Percentiles rank a stretch among this genome's conserved stretches.
These are phyloP conservation scores for Termitomyces sp. DNA, from an alignment of 768 basidiomycete species.

Conservation along the genomic window DNA sequence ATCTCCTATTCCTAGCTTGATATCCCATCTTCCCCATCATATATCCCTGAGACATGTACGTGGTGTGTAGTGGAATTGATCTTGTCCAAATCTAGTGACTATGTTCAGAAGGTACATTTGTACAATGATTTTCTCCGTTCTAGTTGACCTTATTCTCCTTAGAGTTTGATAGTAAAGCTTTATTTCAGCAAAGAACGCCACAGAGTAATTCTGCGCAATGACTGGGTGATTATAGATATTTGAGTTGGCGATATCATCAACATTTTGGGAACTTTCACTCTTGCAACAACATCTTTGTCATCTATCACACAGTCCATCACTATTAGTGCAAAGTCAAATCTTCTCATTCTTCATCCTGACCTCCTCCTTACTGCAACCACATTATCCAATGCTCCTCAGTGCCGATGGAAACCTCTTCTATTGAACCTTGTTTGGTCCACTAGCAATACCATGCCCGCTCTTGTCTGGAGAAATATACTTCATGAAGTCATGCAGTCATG, in stretches of 20 bases:
- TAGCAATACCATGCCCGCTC: conserved; percentile 55
- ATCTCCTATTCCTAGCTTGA: conserved; percentile 1
- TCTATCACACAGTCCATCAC: conserved; percentile 39
- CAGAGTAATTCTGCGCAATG: conserved; percentile 61
- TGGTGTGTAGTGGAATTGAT: conserved; percentile 53
- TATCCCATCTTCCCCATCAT: conserved; percentile 14
- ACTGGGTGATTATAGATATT: conserved; percentile 69
- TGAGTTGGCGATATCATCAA: conserved; percentile 73
- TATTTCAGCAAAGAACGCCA: conserved; percentile 32
- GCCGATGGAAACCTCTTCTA: conserved; percentile 83
- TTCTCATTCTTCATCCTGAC: conserved; percentile 89
- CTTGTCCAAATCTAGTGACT: conserved; percentile 17
- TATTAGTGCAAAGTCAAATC: conserved; percentile 58
- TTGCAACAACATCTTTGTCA: conserved; percentile 25
- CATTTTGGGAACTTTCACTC: conserved; percentile 46
- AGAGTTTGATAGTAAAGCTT: conserved; percentile 50
- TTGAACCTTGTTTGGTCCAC: conserved; percentile 53
- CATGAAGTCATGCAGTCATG: conserved; percentile 89
- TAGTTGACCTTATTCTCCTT: not conserved
- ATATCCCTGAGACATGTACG: conserved; percentile 34
- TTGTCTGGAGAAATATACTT: conserved; percentile 90
- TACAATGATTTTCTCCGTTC: not conserved
- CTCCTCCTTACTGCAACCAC: conserved; percentile 87
- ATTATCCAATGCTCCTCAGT: conserved; percentile 77
- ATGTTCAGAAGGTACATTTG: conserved; percentile 37